Evolutionary conservation across 768 basidiomycete genomes (phyloP).

Genomic region (Calocera viscosa): DNA sequence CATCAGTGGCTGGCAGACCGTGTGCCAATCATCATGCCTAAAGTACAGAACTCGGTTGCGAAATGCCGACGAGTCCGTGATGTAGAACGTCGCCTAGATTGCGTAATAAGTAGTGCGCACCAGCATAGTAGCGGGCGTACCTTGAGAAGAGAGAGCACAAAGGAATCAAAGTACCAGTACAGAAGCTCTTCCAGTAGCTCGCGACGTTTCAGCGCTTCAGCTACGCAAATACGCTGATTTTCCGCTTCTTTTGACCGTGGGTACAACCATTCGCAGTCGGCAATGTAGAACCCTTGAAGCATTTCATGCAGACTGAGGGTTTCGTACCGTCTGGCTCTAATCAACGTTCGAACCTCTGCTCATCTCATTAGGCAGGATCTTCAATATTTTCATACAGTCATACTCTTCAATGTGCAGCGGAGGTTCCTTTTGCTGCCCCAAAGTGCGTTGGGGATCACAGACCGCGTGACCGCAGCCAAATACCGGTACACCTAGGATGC

Average conservation of each 20-base stretch:
- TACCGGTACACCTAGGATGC: constrained; percentile 53
- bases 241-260: constrained; percentile 14
- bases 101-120: not conserved
- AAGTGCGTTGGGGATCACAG: constrained; percentile 58
- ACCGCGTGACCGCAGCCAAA: constrained; percentile 46
- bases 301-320: constrained; percentile 60
- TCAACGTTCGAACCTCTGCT: constrained; percentile 67
- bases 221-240: constrained; percentile 35
- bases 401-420: constrained; percentile 45
- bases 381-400: constrained; percentile 18
- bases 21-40: constrained; percentile 87
- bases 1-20: constrained; percentile 67
- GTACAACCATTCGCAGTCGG: constrained; percentile 69
- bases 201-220: constrained; percentile 62
- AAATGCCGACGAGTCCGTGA: constrained; percentile 81
- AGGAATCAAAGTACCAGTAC: constrained; percentile 89
- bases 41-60: constrained; percentile 79
- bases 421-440: constrained; percentile 70
- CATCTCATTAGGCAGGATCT: not conserved
- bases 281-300: constrained; percentile 60
- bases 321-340: constrained; percentile 69
- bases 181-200: constrained; percentile 77
- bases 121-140: constrained; percentile 31
- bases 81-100: constrained; percentile 75
- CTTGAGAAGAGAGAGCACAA: constrained; percentile 64